Base-by-base conservation (phyloP, 495 filamentous ascomycete genomes). In the Pseudevernia furfuracea region DNA sequence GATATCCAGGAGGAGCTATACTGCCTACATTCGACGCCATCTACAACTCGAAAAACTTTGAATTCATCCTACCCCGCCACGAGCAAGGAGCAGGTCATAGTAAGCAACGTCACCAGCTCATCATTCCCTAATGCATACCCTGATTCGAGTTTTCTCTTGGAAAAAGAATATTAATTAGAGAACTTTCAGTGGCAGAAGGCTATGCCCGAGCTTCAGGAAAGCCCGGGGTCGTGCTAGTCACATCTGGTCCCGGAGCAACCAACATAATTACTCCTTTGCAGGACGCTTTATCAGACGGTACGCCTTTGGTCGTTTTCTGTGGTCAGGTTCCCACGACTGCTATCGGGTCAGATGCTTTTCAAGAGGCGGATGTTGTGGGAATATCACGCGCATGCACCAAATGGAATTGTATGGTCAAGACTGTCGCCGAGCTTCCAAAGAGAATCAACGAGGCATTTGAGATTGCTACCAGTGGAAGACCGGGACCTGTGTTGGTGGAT, bases 21-120 rank as follows among this genome's bases (percentile, higher is more conserved):
- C 72, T 82, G 14, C 78, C 79, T 14, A 74, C 80, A 6, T 86
- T 86, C 72, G 84, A 87, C 68, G 83, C 83, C 38, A 85, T 87
- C 67, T 85, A 83, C 77, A 83, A 84, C 66, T 85, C 82, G 11
- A 77, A 79, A 60, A 74, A 85, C 64, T 85, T 87, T 74, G 77
- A 84, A 19, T 86, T 87, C 71, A 78, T 86, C 63, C 76, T 86
- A 5, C 82, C 84, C 9, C 74, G 77, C 61, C 84, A 86, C 73
- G 84, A 87, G 71, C 84, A 87, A 73, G 84, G 84, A 59, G 84
- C 83, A 44, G 83, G 84, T 36, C 84, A 87, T 69, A 87, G n/a
- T n/a, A n/a, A n/a, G n/a, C n/a, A n/a, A n/a, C n/a, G n/a, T n/a
- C n/a, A n/a, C n/a, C n/a, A n/a, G n/a, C n/a, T n/a, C n/a, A n/a